Base-by-base conservation (phyloP, 345 rosid species). In the Salix koriyanagi region DNA sequence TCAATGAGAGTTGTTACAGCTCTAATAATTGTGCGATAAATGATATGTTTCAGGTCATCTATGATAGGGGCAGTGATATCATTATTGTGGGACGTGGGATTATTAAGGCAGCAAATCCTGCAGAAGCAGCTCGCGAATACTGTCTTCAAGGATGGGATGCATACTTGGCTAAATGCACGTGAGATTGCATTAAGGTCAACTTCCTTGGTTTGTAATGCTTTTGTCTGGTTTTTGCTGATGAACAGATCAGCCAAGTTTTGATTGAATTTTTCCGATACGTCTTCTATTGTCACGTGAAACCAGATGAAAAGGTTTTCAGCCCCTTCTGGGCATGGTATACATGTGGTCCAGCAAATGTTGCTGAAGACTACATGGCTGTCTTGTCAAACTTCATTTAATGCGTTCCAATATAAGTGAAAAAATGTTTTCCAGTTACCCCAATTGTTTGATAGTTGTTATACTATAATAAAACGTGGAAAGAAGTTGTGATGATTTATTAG, bases 61-160 rank as follows among this genome's bases (percentile, higher is more conserved):
- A 79, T 50, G 97, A 93, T 80, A 84, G 98, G 75, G 98, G 96
- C 37, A 96, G 98, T 28, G 99, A 96, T 81, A 92, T 96, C 25
- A 92, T 96, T 69, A 96, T 96, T 8, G 97, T 96, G 15, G 99
- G 99, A n/a, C 90, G 98, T 6, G 98, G 99, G 81, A 96, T 93
- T 80, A 92, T 92, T 52, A 96, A 88, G 88, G 99, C 98, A 2
- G 82, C 86, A 23, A 81, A 93, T 50, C 96, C 99, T 72, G 89
- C 87, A 10, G 90, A 88, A 73, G 88, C 85, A 69, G 97, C 99
- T 64, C 90, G 87, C 0, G 94, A 91, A 60, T 96, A 93, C 77
- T 93, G 98, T 13, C 87, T 88, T 86, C 92, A 92, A 83, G 97
- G 98, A 79, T 96, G 99, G 99, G 89, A 92, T 72, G 97, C 98